These are phyloP conservation scores for Acidomyces sp. DNA, from an alignment of 495 filamentous ascomycete genomes.

Conservation along the genomic window DNA sequence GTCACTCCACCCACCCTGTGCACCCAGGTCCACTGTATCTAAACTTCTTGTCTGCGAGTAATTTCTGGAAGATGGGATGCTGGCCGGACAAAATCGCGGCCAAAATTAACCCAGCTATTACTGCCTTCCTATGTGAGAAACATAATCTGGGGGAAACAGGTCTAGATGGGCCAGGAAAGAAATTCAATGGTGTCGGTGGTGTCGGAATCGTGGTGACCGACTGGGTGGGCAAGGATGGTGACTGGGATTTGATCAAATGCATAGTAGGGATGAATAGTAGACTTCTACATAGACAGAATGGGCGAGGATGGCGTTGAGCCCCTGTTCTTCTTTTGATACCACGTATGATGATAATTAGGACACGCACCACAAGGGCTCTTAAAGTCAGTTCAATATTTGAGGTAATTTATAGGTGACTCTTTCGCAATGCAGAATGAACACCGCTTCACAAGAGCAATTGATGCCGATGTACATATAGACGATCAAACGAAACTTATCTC, in stretches of 20 bases:
- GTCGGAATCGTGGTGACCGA: conserved; percentile 92
- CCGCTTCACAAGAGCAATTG: no score
- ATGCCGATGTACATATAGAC: no score
- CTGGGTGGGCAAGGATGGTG: conserved; percentile 76
- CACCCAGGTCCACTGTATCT: conserved; percentile 54
- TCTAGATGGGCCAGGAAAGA: conserved; percentile 25
- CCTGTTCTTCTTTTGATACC: no score
- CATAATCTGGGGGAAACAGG: conserved; percentile 38
- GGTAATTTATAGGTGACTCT: no score
- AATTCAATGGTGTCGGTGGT: conserved; percentile 48
- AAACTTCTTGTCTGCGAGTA: conserved; percentile 82
- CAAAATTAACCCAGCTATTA: conserved; percentile 79
- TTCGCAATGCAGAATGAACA: no score
- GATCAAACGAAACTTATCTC: no score
- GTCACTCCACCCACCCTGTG: conserved; percentile 29
- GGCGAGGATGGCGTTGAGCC: conserved; percentile 1
- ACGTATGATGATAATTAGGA: no score
- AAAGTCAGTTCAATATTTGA: no score
- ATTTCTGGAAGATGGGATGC: conserved; percentile 81
- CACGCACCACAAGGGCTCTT: no score
- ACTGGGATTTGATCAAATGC: conserved; percentile 86
- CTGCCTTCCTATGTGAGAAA: conserved; percentile 60
- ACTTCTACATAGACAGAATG: conserved; percentile 39
- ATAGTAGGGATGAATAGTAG: conserved; percentile 85
- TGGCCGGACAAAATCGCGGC: conserved; percentile 66